Percentiles rank a stretch among this genome's conserved stretches.
Evolutionary conservation across 768 basidiomycete species (phyloP).

Genomic region (Podaxis mareebaensis): DNA sequence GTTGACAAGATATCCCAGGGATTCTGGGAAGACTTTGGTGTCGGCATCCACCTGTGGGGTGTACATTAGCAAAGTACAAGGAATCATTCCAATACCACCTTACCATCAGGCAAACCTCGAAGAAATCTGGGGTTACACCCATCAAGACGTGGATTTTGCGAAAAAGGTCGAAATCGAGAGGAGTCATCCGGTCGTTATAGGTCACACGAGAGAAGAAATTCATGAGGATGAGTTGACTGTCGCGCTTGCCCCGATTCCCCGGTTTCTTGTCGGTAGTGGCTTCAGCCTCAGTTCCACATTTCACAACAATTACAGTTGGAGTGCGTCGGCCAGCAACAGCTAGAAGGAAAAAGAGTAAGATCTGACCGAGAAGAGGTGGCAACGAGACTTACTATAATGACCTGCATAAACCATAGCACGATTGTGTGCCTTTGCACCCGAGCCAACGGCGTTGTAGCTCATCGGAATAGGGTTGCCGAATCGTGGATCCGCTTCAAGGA

Average conservation of each 20-base stretch:
- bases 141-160: conserved; percentile 94
- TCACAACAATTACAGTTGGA: conserved; percentile 92
- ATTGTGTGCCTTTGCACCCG: conserved; percentile 87
- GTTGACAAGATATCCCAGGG: conserved; percentile 89
- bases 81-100: conserved; percentile 27
- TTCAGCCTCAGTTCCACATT: conserved; percentile 91
- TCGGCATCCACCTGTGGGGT: conserved; percentile 92
- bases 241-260: conserved; percentile 97
- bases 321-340: conserved; percentile 88
- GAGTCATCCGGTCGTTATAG: conserved; percentile 98
- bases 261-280: conserved; percentile 86
- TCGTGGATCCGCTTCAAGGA: conserved; percentile 90
- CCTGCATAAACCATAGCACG: conserved; percentile 98
- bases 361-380: conserved; percentile 5
- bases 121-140: conserved; percentile 99
- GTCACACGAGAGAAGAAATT: conserved; percentile 99
- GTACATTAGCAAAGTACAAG: background rate
- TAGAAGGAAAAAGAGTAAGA: conserved; percentile 26
- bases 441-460: conserved; percentile 89
- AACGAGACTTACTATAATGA: conserved; percentile 82
- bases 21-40: conserved; percentile 92
- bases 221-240: conserved; percentile 98
- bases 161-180: conserved; percentile 97
- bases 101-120: conserved; percentile 97
- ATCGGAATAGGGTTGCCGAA: conserved; percentile 97